Conservation (phyloP, 2,329 filamentous ascomycete genomes). For the Colletotrichum sp. region DNA sequence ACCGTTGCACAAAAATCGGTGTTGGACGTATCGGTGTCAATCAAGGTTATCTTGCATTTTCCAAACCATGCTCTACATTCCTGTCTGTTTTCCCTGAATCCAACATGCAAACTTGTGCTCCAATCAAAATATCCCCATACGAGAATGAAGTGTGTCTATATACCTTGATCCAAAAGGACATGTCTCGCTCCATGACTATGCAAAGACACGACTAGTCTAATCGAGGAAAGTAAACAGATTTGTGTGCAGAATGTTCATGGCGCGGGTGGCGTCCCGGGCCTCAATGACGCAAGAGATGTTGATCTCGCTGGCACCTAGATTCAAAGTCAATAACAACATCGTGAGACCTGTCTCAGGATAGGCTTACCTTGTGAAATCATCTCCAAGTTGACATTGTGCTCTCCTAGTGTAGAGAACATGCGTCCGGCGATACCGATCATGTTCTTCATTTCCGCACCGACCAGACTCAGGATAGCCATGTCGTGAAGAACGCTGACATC, state of each 20-base stretch:
- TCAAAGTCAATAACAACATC: conserved; percentile 40
- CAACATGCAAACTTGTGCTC: neutral
- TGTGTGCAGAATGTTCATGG: conserved; percentile 95
- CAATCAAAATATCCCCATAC: neutral
- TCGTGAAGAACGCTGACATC: conserved; percentile 88
- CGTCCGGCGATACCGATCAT: conserved; percentile 92
- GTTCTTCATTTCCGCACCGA: conserved; percentile 96
- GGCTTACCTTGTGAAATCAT: conserved; percentile 96
- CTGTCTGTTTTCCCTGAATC: neutral
- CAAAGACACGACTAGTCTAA: conserved; percentile 36
- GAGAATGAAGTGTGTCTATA: neutral
- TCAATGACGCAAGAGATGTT: conserved; percentile 99
- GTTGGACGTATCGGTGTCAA: neutral
- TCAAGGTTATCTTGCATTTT: neutral
- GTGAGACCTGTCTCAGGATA: conserved; percentile 42
- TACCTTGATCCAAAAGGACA: neutral
- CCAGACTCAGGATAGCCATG: conserved; percentile 95
- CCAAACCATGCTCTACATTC: neutral
- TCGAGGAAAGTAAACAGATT: conserved; percentile 97
- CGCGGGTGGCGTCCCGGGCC: conserved; percentile 85
- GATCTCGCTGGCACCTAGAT: conserved; percentile 92
- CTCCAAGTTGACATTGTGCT: conserved; percentile 95
- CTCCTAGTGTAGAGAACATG: conserved; percentile 94
- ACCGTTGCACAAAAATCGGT: neutral
- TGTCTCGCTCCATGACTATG: neutral